Conservation (phyloP, 2,329 filamentous ascomycete species). For the Beauveria australis region DNA sequence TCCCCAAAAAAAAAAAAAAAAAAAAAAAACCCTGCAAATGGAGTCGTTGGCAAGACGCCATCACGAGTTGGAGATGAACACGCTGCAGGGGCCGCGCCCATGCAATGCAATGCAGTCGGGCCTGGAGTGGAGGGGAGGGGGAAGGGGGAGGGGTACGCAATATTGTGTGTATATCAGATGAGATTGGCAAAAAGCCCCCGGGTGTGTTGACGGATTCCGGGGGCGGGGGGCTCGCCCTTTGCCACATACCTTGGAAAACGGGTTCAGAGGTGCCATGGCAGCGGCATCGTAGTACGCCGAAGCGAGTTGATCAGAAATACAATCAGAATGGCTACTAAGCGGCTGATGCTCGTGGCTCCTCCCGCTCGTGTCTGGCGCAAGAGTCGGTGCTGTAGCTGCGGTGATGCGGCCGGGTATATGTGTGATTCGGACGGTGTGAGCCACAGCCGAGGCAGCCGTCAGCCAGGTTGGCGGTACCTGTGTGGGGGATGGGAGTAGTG, state of each 20-base stretch:
- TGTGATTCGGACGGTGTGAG: slow-evolving; percentile 4
- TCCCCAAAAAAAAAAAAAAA: neutral
- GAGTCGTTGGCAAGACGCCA: neutral
- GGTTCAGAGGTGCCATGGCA: slow-evolving; percentile 49
- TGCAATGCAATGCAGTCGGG: neutral
- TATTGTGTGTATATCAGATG: neutral
- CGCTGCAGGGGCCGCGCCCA: neutral
- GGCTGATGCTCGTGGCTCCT: neutral
- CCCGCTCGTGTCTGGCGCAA: neutral
- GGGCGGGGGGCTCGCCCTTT: no score
- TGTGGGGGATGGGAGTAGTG: neutral
- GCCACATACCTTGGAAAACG: slow-evolving; percentile 44
- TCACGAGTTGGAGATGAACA: slow-evolving; percentile 4
- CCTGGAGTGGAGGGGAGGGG: neutral
- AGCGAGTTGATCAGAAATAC: slow-evolving; percentile 14
- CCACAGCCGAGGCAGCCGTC: slow-evolving; percentile 8
- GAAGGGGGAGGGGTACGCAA: neutral
- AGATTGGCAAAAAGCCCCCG: neutral
- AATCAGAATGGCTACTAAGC: neutral
- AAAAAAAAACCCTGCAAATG: neutral
- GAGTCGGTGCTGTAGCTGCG: neutral
- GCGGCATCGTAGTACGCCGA: slow-evolving; percentile 50
- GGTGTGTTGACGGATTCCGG: neutral
- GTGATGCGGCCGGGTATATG: neutral
- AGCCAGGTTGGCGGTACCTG: neutral